Evolutionary conservation across 352 stramenopile species (phyloP).

Genomic region (Globisporangium iwayamae): DNA sequence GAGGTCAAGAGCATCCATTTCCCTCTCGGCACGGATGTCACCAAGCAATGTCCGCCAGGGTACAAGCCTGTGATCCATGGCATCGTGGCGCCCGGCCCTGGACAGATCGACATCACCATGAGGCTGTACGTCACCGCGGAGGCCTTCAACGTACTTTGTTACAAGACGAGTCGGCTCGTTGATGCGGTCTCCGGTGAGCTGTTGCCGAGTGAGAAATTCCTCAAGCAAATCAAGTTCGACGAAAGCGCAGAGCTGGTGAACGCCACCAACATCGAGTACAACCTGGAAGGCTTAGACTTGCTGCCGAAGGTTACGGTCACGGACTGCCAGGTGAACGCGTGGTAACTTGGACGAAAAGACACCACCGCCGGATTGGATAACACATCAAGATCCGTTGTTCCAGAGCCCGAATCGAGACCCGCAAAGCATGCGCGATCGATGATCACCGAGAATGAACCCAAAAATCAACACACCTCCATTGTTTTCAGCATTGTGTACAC

Average conservation of each 20-base stretch:
- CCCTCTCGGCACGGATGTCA: not conserved
- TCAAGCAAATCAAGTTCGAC: not conserved
- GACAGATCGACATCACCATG: not conserved
- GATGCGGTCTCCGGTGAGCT: not conserved
- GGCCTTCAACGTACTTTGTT: not conserved
- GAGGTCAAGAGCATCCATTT: not conserved
- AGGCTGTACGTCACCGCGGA: not conserved
- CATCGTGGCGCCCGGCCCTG: not conserved
- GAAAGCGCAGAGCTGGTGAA: not conserved
- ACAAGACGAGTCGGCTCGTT: not conserved
- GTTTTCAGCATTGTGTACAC: slow-evolving; percentile 4
- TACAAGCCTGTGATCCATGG: not conserved
- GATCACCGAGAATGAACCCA: not conserved
- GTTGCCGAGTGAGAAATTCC: not conserved
- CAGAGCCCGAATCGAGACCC: not conserved
- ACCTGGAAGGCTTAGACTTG: not conserved
- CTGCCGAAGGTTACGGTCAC: not conserved
- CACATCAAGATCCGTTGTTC: not conserved
- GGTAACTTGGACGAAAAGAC: not conserved
- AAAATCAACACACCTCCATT: slow-evolving; percentile 1
- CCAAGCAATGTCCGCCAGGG: not conserved
- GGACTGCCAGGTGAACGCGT: not conserved
- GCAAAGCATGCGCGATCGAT: not conserved
- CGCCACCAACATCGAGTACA: not conserved
- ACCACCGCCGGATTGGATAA: not conserved